A percentile compares a stretch with the other conserved stretches of the same genome.
Evolutionary conservation across 192 early-diverging fungal species (phyloP).

Genomic region (Coemansia sp.): DNA sequence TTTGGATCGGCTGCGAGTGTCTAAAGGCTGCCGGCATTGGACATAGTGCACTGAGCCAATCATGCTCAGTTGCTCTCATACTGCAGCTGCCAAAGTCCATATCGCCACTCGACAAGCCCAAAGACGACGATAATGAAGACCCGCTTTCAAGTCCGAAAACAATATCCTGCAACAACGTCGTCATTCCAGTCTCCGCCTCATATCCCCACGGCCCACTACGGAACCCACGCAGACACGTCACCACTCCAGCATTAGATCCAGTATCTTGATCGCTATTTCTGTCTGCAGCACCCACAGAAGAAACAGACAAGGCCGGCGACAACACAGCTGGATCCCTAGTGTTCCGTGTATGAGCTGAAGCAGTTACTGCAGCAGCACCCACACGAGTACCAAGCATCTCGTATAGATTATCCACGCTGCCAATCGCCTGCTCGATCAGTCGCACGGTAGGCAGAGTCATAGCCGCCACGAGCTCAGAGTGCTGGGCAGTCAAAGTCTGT

Average conservation of each 20-base stretch:
- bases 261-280: not conserved
- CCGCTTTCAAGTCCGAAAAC: constrained; percentile 2
- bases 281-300: constrained; percentile 1
- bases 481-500: not conserved
- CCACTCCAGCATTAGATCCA: not conserved
- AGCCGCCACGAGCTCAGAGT: not conserved
- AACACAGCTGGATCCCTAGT: not conserved
- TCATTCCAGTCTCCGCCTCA: constrained; percentile 45
- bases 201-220: constrained; percentile 48
- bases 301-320: constrained; percentile 6
- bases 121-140: not conserved
- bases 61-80: constrained; percentile 27
- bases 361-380: not conserved
- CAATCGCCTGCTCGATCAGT: constrained; percentile 35
- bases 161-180: constrained; percentile 33
- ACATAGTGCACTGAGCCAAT: constrained; percentile 31
- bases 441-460: constrained; percentile 26
- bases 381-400: constrained; percentile 30
- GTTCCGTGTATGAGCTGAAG: not conserved
- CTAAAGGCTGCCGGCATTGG: not conserved
- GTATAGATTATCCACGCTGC: constrained; percentile 24
- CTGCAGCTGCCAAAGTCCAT: constrained; percentile 30
- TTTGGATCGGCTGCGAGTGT: not conserved
- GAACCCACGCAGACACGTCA: constrained; percentile 23
- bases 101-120: not conserved